These are phyloP conservation scores for Phytophthora pisi DNA, from an alignment of 352 stramenopile species.

Conservation along the genomic window DNA sequence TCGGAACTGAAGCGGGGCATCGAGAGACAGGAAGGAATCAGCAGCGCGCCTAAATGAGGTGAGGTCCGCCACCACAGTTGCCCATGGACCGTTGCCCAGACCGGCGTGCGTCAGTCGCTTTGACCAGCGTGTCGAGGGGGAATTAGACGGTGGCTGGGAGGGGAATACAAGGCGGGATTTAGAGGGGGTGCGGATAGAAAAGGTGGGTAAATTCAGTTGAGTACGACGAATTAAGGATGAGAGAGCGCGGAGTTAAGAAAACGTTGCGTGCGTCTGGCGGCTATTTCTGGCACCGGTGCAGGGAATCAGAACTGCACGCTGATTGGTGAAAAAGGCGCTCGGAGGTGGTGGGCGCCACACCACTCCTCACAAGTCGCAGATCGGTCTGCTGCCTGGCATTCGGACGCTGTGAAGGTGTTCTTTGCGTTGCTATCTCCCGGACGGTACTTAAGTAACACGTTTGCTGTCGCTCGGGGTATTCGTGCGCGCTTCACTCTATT, in stretches of 20 bases:
- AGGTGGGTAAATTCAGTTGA: background rate
- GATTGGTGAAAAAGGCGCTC: background rate
- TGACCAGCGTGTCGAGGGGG: background rate
- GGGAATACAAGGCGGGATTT: background rate
- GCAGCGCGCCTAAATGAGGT: background rate
- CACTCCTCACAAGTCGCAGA: background rate
- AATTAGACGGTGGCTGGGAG: background rate
- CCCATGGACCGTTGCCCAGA: constrained; percentile 8
- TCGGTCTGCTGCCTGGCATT: too few relatives aligned
- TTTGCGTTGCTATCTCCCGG: too few relatives aligned
- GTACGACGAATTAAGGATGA: background rate
- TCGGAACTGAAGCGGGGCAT: constrained; percentile 9
- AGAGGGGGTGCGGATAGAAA: background rate
- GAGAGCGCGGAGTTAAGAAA: background rate
- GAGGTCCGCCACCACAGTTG: background rate
- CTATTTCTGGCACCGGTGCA: background rate
- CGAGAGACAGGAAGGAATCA: background rate
- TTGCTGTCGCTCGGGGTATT: too few relatives aligned
- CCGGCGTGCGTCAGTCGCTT: too few relatives aligned
- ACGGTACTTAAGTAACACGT: too few relatives aligned
- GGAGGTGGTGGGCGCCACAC: background rate
- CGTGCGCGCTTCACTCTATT: too few relatives aligned
- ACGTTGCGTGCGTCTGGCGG: background rate
- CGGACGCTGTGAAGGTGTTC: too few relatives aligned
- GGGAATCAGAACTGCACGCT: background rate